phyloP scores from a whole-genome alignment of 331 rosid genomes.

The Phaseolus coccineus region DNA sequence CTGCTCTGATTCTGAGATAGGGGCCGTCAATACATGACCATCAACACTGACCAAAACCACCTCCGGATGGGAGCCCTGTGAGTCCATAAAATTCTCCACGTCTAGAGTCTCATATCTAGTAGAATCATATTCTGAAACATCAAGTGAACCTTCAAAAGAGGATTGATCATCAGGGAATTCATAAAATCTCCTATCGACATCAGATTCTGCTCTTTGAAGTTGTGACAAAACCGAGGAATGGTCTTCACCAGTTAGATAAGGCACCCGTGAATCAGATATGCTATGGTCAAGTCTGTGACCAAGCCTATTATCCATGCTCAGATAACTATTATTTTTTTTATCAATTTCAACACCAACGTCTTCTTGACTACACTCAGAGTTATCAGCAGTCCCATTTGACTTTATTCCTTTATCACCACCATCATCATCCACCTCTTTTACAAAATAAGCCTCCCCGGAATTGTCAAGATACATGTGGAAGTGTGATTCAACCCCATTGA shows the following conservation, averaged over 20 bases:
- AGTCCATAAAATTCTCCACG: constrained; percentile 53
- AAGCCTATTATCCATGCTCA: background rate
- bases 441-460: constrained; percentile 95
- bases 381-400: constrained; percentile 44
- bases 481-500: constrained; percentile 80
- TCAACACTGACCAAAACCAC: constrained; percentile 89
- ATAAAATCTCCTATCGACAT: constrained; percentile 66
- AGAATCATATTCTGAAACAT: constrained; percentile 62
- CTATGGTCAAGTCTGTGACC: constrained; percentile 69
- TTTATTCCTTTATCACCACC: constrained; percentile 48
- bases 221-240: constrained; percentile 44
- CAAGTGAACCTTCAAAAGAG: constrained; percentile 64
- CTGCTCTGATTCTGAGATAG: constrained; percentile 74
- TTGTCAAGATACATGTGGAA: constrained; percentile 96
- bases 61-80: constrained; percentile 68
- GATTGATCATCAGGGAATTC: constrained; percentile 73
- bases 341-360: background rate
- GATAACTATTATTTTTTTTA: constrained; percentile 35
- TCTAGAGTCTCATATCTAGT: constrained; percentile 57
- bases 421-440: constrained; percentile 70
- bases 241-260: constrained; percentile 52
- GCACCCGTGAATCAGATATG: constrained; percentile 69
- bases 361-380: background rate
- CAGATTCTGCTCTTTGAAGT: constrained; percentile 71
- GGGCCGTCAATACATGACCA: constrained; percentile 78